Evolutionary conservation across 176 grass and related monocot genomes (phyloP), one percentile per base, ranked within the genome.

Genomic region (Tillandsia fasciculata): DNA sequence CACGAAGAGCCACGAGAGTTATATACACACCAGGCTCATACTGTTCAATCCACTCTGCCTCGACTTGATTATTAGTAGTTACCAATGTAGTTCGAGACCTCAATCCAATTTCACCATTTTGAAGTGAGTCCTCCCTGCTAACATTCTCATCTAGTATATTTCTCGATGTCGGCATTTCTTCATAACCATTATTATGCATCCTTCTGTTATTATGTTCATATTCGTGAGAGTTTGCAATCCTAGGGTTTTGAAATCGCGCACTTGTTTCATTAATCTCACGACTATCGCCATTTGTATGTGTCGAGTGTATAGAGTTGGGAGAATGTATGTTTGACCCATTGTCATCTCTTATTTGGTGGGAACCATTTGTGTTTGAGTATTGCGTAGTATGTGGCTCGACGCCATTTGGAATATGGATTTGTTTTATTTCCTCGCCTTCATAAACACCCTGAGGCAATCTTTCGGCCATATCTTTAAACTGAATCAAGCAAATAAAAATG

Each of bases 381-480:
- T 72, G 12, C 50, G 74, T 64, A 79, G 54, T 48, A 85, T 79
- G 72, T 24, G 59, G 69, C 50, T 89, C 82, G 1, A 78, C 47
- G 57, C 86, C 78, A 12, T 90, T 96, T 64, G 72, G 76, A 51
- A 80, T 26, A 3, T 77, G 81, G 9, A 29, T 14, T 65, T 67
- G 72, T 28, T 84, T 90, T 64, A 76, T 70, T 59, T 86, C 90
- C 26, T 67, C 83, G 33, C 68, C 77, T 67, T 86, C 86, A 65
- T 80, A 85, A 53, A 63, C 69, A 63, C 85, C 90, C 70, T 82
- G 83, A 82, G 87, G 91, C 71, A 96, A 51, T 83, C 79, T 87
- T 77, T 90, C 91, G 20, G 91, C 91, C 91, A 96, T 96, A 82
- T 96, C 91, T 82, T 96, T 96, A 28, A 96, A 80, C 91, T 96